These are phyloP conservation scores for Cenchrus purpureus DNA, from an alignment of 176 grass and related monocot genomes.

Conservation along the genomic window DNA sequence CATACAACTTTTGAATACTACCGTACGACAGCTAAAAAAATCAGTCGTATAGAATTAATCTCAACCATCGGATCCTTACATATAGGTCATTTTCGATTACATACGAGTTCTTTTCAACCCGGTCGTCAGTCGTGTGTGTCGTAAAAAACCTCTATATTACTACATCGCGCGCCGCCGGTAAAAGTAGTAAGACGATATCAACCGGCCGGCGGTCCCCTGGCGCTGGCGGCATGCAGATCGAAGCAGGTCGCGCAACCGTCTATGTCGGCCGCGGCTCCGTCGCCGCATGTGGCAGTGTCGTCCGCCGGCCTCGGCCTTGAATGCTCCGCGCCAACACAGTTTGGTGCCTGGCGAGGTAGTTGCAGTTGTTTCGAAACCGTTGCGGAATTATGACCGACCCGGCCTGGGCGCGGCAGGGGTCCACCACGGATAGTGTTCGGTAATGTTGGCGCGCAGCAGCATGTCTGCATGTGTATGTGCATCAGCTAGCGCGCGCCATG, in stretches of 20 bases:
- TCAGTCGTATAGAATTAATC: no score
- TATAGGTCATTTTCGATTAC: no score
- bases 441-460: slow-evolving; percentile 3
- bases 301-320: slow-evolving; percentile 13
- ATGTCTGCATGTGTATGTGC: neutral
- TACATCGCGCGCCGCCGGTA: neutral
- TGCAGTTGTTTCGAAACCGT: slow-evolving; percentile 51
- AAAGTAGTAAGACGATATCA: neutral
- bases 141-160: no score
- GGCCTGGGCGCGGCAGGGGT: neutral
- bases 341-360: slow-evolving; percentile 13
- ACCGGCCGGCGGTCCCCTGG: no score
- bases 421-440: slow-evolving; percentile 44
- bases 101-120: no score
- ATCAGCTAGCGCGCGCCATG: neutral
- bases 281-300: slow-evolving; percentile 39
- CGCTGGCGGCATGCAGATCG: neutral
- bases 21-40: no score
- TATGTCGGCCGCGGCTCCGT: slow-evolving; percentile 22
- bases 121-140: no score
- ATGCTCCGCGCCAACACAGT: slow-evolving; percentile 23
- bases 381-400: slow-evolving; percentile 48
- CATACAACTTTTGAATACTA: no score
- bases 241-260: slow-evolving; percentile 24
- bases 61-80: no score